Evolutionary conservation across 768 basidiomycete genomes (phyloP).

Genomic region (Lentinula aciculospora): DNA sequence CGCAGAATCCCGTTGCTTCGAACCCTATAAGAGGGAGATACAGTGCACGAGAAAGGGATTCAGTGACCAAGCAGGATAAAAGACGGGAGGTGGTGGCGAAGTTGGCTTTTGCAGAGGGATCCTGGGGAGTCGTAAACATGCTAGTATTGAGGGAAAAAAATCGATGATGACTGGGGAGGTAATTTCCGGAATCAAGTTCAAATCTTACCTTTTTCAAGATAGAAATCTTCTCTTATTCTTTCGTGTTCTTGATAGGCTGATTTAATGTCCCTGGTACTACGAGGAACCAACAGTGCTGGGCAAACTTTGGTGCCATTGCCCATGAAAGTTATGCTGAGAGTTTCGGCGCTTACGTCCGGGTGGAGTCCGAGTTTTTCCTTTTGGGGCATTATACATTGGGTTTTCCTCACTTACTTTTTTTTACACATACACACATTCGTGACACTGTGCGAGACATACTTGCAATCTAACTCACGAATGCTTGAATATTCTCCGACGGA

Average conservation of each 20-base stretch:
- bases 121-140: neutral
- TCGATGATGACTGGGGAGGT: neutral
- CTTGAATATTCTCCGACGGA: too few relatives aligned
- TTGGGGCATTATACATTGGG: too few relatives aligned
- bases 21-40: slow-evolving; percentile 34
- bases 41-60: slow-evolving; percentile 43
- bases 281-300: neutral
- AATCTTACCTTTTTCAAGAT: neutral
- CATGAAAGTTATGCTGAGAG: too few relatives aligned
- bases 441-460: too few relatives aligned
- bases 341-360: too few relatives aligned
- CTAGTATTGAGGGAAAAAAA: neutral
- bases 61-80: slow-evolving; percentile 53
- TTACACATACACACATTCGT: too few relatives aligned
- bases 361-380: too few relatives aligned
- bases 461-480: too few relatives aligned
- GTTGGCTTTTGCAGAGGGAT: slow-evolving; percentile 22
- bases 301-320: neutral
- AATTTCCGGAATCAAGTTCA: neutral
- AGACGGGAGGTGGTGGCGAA: slow-evolving; percentile 46
- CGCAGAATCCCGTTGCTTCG: slow-evolving; percentile 32
- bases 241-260: neutral
- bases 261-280: neutral
- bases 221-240: neutral
- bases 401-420: too few relatives aligned